Evolutionary conservation across 495 filamentous ascomycete genomes (phyloP).

Genomic region (Lichenothelia convexa): DNA sequence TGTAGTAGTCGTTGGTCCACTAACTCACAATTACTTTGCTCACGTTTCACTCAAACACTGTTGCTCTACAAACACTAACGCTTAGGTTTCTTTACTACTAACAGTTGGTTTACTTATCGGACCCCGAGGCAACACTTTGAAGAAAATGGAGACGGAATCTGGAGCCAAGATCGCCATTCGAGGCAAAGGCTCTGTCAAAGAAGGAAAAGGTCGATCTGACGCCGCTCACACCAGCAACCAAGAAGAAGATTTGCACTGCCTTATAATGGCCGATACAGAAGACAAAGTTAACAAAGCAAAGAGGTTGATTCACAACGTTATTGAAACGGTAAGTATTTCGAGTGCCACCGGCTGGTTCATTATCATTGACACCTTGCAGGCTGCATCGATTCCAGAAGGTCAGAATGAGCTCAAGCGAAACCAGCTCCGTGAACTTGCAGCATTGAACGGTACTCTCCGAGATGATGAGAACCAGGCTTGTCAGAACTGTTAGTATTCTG

Average conservation of each 20-base stretch:
- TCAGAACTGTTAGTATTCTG: too few relatives aligned
- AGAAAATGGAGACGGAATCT: conserved; percentile 98
- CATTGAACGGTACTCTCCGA: conserved; percentile 92
- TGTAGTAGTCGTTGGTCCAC: too few relatives aligned
- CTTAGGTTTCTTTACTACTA: conserved; percentile 65
- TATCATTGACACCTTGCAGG: conserved; percentile 31
- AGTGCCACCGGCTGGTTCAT: background rate
- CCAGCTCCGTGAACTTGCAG: conserved; percentile 90
- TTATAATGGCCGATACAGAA: conserved; percentile 98
- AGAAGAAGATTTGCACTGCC: conserved; percentile 95
- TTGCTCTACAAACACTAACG: conserved; percentile 59
- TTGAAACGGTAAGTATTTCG: conserved; percentile 72
- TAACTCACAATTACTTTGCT: background rate
- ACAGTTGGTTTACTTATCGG: conserved; percentile 99
- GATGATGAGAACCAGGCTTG: conserved; percentile 99
- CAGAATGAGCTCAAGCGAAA: conserved; percentile 97
- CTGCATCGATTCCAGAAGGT: conserved; percentile 92
- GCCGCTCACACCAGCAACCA: conserved; percentile 98
- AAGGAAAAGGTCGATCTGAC: conserved; percentile 97
- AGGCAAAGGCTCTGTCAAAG: conserved; percentile 98
- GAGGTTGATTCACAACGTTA: conserved; percentile 89
- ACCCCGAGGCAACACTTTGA: conserved; percentile 96
- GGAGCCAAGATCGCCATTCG: conserved; percentile 96
- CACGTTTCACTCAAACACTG: conserved; percentile 10
- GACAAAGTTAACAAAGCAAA: conserved; percentile 98